phyloP scores from a whole-genome alignment of 2,329 filamentous ascomycete genomes.

The Cladosporium sp. region DNA sequence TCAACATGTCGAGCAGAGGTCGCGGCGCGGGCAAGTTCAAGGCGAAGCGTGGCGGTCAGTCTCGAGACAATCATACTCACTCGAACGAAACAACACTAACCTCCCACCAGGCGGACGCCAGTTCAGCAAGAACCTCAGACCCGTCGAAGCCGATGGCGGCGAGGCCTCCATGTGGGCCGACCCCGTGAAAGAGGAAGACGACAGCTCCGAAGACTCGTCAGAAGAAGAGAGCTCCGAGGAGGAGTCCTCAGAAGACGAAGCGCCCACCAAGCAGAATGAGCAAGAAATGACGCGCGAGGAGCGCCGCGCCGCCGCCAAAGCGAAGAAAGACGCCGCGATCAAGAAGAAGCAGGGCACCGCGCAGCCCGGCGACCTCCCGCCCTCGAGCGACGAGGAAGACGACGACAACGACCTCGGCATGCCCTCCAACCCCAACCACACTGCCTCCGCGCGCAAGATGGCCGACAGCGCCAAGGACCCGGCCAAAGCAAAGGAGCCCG shows the following conservation, averaged over 20 bases:
- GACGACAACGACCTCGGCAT: slow-evolving; percentile 60
- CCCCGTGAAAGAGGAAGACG: slow-evolving; percentile 53
- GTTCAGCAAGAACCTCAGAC: slow-evolving; percentile 88
- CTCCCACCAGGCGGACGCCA: slow-evolving; percentile 76
- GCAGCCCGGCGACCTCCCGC: slow-evolving; percentile 82
- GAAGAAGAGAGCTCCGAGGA: slow-evolving; percentile 53
- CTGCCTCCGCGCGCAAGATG: slow-evolving; percentile 67
- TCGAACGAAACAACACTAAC: slow-evolving; percentile 24
- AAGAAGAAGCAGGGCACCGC: slow-evolving; percentile 70
- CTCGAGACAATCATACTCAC: slow-evolving; percentile 16
- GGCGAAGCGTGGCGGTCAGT: slow-evolving; percentile 82
- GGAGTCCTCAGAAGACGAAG: slow-evolving; percentile 45
- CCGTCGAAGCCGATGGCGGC: slow-evolving; percentile 85
- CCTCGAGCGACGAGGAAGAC: slow-evolving; percentile 63
- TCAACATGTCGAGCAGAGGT: slow-evolving; percentile 54
- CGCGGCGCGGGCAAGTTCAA: slow-evolving; percentile 93
- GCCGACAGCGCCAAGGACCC: slow-evolving; percentile 61
- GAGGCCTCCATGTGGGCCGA: slow-evolving; percentile 85
- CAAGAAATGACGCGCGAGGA: slow-evolving; percentile 77
- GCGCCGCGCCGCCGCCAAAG: slow-evolving; percentile 83
- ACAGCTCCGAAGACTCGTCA: slow-evolving; percentile 52
- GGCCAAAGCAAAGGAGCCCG: slow-evolving; percentile 52
- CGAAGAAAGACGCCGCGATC: slow-evolving; percentile 86
- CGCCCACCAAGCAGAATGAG: slow-evolving; percentile 35
- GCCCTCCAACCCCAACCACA: slow-evolving; percentile 91